These are phyloP conservation scores for Suhomyces prunicola DNA, from an alignment of 805 yeast genomes.

Conservation along the genomic window DNA sequence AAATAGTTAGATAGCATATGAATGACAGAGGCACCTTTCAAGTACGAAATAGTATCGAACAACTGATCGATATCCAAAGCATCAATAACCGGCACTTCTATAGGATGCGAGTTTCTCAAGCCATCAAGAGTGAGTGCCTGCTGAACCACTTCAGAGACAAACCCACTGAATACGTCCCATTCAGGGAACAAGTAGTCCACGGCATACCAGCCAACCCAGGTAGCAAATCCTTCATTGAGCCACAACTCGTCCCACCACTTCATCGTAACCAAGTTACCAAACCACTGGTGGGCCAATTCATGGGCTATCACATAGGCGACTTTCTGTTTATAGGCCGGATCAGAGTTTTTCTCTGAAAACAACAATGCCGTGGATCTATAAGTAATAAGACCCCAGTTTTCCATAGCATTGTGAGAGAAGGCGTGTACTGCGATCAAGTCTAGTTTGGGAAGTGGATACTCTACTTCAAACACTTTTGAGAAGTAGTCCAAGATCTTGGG, in stretches of 20 bases:
- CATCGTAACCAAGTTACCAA: conserved; percentile 87
- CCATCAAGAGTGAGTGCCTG: conserved; percentile 54
- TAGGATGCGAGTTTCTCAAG: conserved; percentile 68
- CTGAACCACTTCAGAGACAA: conserved; percentile 51
- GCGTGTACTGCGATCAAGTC: conserved; percentile 79
- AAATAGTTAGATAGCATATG: conserved; percentile 72
- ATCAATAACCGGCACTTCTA: conserved; percentile 75
- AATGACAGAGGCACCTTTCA: conserved; percentile 76
- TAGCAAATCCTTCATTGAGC: conserved; percentile 89
- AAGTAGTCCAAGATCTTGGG: conserved; percentile 50
- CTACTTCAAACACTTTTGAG: conserved; percentile 45
- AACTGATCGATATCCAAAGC: conserved; percentile 80
- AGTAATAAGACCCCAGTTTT: conserved; percentile 81
- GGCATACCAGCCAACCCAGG: conserved; percentile 76
- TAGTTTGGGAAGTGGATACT: conserved; percentile 76
- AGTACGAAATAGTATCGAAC: conserved; percentile 77
- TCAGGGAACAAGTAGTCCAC: conserved; percentile 71
- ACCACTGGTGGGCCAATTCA: conserved; percentile 91
- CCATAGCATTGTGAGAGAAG: conserved; percentile 86
- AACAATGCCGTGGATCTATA: conserved; percentile 55
- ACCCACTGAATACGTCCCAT: conserved; percentile 70
- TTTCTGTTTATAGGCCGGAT: conserved; percentile 55
- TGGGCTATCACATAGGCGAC: conserved; percentile 83
- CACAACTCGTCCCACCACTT: conserved; percentile 92
- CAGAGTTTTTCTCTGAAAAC: conserved; percentile 45